Evolutionary conservation across 371 early-diverging fungal genomes (phyloP), one percentile per base, ranked within the genome.

Genomic region (Mortierella sp.): DNA sequence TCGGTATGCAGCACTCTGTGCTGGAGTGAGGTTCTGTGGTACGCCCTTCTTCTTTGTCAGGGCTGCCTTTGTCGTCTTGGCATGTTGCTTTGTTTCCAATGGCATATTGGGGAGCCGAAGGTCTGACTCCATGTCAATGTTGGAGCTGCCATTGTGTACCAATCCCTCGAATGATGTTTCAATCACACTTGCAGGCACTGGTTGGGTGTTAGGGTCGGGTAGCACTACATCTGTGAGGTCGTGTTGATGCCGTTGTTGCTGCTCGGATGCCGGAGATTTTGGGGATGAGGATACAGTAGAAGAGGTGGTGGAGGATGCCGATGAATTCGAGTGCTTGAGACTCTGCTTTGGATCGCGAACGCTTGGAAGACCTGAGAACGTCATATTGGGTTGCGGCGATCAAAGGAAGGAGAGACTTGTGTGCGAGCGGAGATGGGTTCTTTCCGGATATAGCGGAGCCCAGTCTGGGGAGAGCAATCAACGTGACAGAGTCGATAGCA

Each of bases 271-370:
- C 14, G 55, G 41, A 12, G 52, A 8, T 19, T 28, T n/a, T 21
- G 50, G n/a, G n/a, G 41, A 5, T 39, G 65, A 22, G 27, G 65
- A 16, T 21, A 47, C n/a, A 22, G 73, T 3, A 19, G 63, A 47
- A 0, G 73, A 55, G 34, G 67, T 8, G 28, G 61, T 34, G 8
- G 69, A 54, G 16, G 52, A 54, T 28, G 62, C 25, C 22, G 67
- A 60, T 1, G 65, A 56, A 24, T 6, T 28, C 8, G 63, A 59
- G 39, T 53, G 34, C 40, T 76, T 68, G 17, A 37, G 54, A 22
- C 58, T 60, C 52, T 64, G 77, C 55, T 76, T 76, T 29, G 70
- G 70, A 48, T 68, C 77, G 13, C 77, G 77, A 28, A 76, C 25
- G 28, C 56, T 57, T 28, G 70, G 77, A 4, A 69, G 77, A 16